Conservation (phyloP, 257 asterid species). For the Capsicum chinense region DNA sequence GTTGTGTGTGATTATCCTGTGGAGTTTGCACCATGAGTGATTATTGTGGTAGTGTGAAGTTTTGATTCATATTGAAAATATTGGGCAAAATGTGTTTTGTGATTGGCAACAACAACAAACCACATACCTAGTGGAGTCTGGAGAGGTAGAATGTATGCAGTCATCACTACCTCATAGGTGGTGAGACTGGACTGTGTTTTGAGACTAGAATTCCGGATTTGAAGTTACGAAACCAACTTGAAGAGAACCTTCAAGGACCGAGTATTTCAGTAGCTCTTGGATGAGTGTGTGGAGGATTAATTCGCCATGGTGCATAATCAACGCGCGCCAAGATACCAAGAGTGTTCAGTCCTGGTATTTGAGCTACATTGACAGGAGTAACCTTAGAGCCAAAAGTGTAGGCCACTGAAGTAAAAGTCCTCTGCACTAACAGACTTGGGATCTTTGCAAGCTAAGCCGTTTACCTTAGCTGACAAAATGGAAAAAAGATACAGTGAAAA, state of each 20-base stretch:
- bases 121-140: too few relatives aligned
- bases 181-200: too few relatives aligned
- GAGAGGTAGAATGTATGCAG: too few relatives aligned
- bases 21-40: background rate
- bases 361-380: background rate
- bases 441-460: background rate
- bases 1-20: background rate
- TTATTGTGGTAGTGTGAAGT: background rate
- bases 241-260: background rate
- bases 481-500: background rate
- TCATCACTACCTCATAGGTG: too few relatives aligned
- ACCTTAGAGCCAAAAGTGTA: background rate
- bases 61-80: too few relatives aligned
- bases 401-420: background rate
- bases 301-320: slow-evolving; percentile 20
- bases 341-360: slow-evolving; percentile 28
- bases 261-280: slow-evolving; percentile 9
- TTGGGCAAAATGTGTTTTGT: too few relatives aligned
- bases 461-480: background rate
- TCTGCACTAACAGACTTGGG: background rate
- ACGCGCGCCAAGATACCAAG: background rate
- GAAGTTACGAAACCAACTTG: slow-evolving; percentile 5
- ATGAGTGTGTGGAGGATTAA: background rate
- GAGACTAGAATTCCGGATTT: background rate
- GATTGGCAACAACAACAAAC: too few relatives aligned